These are phyloP conservation scores for Candida boleticola DNA, from an alignment of 805 yeast species.

Conservation along the genomic window DNA sequence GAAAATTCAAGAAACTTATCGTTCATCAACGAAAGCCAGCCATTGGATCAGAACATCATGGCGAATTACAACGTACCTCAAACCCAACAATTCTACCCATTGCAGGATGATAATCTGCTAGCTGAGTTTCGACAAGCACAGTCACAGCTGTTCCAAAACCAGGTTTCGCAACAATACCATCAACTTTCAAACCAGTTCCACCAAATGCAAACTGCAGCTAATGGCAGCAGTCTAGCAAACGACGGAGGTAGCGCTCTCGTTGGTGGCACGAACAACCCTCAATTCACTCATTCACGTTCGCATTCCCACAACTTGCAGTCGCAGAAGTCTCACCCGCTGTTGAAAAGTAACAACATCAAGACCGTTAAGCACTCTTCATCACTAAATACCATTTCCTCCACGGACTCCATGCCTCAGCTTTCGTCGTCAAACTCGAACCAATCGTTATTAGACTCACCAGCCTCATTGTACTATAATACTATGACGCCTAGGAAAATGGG, in stretches of 20 bases:
- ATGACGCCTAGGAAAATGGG: constrained; percentile 35
- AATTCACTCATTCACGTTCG: constrained; percentile 1
- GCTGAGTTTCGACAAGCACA: neutral
- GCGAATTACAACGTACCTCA: neutral
- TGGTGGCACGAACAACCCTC: neutral
- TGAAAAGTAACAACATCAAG: neutral
- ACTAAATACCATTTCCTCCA: constrained; percentile 25
- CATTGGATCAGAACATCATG: neutral
- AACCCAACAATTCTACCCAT: neutral
- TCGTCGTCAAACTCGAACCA: constrained; percentile 35
- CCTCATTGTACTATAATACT: constrained; percentile 18
- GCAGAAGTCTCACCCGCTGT: neutral
- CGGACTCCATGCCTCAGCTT: constrained; percentile 36
- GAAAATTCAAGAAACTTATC: constrained; percentile 4
- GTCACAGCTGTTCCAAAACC: neutral
- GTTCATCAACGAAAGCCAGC: constrained; percentile 1
- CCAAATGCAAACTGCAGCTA: neutral
- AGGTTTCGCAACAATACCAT: neutral
- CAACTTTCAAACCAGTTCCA: constrained; percentile 3
- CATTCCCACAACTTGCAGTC: neutral
- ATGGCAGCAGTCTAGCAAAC: neutral
- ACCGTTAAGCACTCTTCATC: constrained; percentile 14
- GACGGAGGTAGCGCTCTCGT: neutral
- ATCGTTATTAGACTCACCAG: constrained; percentile 31
- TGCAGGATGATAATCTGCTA: neutral